Evolutionary conservation across 169 alveolate species (phyloP).

Genomic region (Theileria luwenshuni): DNA sequence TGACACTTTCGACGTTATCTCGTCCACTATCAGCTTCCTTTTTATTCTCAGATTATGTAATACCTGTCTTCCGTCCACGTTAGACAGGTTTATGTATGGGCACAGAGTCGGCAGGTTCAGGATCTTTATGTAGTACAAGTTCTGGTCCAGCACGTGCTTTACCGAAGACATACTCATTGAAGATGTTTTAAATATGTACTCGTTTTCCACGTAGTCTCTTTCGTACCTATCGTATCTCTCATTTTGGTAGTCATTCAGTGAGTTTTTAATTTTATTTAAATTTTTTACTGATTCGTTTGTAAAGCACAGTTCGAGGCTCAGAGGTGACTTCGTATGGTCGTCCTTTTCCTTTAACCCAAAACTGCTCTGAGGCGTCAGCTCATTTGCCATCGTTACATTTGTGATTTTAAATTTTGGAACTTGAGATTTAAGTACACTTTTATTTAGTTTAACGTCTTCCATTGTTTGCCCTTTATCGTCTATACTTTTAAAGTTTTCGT

Average conservation of each 20-base stretch:
- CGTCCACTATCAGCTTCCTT: conserved; percentile 27
- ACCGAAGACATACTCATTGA: conserved; percentile 36
- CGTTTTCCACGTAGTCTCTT: conserved; percentile 42
- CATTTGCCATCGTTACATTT: not conserved
- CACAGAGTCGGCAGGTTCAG: conserved; percentile 48
- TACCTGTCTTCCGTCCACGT: conserved; percentile 15
- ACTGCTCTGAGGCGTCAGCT: not conserved
- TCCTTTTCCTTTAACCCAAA: not conserved
- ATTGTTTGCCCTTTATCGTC: not conserved
- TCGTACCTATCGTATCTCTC: conserved; percentile 11
- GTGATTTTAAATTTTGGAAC: not conserved
- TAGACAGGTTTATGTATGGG: conserved; percentile 23
- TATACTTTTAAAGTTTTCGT: conserved; percentile 23
- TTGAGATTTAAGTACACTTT: not conserved
- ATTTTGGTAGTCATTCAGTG: not conserved
- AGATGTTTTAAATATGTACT: conserved; percentile 9
- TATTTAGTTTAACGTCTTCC: not conserved
- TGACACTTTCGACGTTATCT: conserved; percentile 44
- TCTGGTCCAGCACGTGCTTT: conserved; percentile 57
- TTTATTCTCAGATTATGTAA: conserved; percentile 17
- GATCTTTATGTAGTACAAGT: conserved; percentile 40
- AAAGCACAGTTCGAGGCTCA: not conserved
- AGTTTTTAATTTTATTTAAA: not conserved
- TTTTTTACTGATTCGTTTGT: conserved; percentile 1
- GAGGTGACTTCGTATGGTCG: not conserved